phyloP scores from a whole-genome alignment of 805 yeast species.

The Metschnikowia cubensis region DNA sequence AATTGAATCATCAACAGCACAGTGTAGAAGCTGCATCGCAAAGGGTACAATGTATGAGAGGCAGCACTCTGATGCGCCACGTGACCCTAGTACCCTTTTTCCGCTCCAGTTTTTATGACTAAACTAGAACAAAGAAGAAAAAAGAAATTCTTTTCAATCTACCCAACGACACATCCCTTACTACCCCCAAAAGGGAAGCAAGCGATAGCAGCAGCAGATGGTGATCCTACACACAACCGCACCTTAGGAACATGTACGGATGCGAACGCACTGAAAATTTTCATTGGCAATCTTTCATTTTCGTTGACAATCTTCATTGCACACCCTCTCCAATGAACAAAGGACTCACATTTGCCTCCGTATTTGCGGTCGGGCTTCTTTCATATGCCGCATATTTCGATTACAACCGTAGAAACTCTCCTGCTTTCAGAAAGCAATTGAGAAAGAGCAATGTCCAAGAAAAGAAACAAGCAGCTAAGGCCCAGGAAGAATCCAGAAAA shows the following conservation, averaged over 20 bases:
- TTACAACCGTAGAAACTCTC: conserved; percentile 78
- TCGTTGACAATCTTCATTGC: not conserved
- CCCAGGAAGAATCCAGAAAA: conserved; percentile 55
- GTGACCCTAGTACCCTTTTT: too few relatives aligned
- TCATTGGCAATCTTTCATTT: conserved; percentile 5
- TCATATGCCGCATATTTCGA: conserved; percentile 90
- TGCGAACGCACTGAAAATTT: conserved; percentile 11
- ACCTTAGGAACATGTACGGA: not conserved
- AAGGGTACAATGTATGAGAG: too few relatives aligned
- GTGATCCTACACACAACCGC: not conserved
- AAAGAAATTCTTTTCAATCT: too few relatives aligned
- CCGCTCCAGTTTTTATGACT: too few relatives aligned
- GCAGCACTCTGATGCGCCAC: too few relatives aligned
- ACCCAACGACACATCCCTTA: too few relatives aligned
- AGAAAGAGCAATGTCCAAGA: conserved; percentile 61
- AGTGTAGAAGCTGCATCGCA: too few relatives aligned
- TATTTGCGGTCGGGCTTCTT: conserved; percentile 51
- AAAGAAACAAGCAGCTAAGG: conserved; percentile 51
- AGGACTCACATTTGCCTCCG: conserved; percentile 32
- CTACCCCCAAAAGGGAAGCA: not conserved
- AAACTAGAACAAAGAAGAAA: too few relatives aligned
- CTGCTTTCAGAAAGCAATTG: conserved; percentile 76
- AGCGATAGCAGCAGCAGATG: not conserved
- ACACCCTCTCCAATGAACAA: conserved; percentile 23
- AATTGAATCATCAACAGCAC: too few relatives aligned